Base-by-base conservation (phyloP, 2,329 filamentous ascomycete genomes). In the Sporothrix inflata region DNA sequence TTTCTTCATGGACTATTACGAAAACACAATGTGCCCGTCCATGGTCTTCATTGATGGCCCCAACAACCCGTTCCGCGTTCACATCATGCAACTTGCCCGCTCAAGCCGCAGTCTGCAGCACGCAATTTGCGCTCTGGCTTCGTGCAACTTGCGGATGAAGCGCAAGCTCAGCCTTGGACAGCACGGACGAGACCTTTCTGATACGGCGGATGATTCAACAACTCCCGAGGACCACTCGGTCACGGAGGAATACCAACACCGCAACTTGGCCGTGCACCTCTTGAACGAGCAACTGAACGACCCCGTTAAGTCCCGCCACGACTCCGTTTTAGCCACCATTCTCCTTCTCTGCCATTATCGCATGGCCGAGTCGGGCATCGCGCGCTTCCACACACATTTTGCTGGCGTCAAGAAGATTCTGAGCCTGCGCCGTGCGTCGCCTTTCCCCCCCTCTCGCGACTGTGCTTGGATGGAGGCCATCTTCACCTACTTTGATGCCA, bases 401-500 rank as follows among this genome's bases (percentile, higher is more conserved):
- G 94, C 94, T 0, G 94, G 95, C 0, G 94, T 98, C 51, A 94
- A 94, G 82, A 97, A 97, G 84, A 89, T 98, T 42, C 87, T 98
- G 12, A 88, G 90, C 4, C 88, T 97, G 83, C 88, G 94, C 73
- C 88, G 91, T 75, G 79, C 82, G 4, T 84, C 83, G 27, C 82
- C 83, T 0, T 82, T 81, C 71, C 88, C 79, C 82, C 86, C 79
- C 77, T 89, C 78, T 80, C 88, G 89, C 68, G 92, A 94, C 74
- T 92, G 93, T 73, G 89, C 90, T 14, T 98, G 94, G 94, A 95
- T 97, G 84, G 93, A 97, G 77, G 90, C 93, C 55, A 90, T 97
- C 76, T 98, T 98, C 78, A 96, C 93, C 45, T 97, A 95, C 86
- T 97, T 97, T 79, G 95, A 98, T 80, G 93, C 94, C 71, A 93